Evolutionary conservation across 2,329 filamentous ascomycete species (phyloP).

Genomic region (Xylaria sp.): DNA sequence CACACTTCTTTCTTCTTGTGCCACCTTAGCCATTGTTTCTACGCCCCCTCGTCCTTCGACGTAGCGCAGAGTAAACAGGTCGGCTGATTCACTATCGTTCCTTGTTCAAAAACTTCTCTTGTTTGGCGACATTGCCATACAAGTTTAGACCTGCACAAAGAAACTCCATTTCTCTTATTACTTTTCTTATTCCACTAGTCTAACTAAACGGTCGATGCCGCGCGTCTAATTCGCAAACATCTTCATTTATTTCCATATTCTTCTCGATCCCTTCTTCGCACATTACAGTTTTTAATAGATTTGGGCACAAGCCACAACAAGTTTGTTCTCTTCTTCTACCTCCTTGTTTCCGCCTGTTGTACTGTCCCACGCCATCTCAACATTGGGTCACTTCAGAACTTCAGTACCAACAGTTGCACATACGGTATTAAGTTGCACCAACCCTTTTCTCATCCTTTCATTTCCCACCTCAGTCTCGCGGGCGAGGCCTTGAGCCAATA

Average conservation of each 20-base stretch:
- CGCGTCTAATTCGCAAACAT: slow-evolving; percentile 36
- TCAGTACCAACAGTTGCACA: slow-evolving; percentile 9
- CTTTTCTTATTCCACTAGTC: slow-evolving; percentile 37
- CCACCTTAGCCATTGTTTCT: slow-evolving; percentile 28
- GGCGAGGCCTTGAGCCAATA: slow-evolving; percentile 37
- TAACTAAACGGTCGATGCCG: slow-evolving; percentile 32
- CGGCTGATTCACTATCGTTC: slow-evolving; percentile 37
- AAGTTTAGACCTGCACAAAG: slow-evolving; percentile 39
- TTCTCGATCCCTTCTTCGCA: slow-evolving; percentile 19
- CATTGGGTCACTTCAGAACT: not conserved
- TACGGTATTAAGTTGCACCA: slow-evolving; percentile 5
- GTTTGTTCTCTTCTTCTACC: slow-evolving; percentile 13
- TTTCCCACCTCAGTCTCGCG: slow-evolving; percentile 37
- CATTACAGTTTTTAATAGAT: slow-evolving; percentile 11
- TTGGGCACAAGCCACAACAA: slow-evolving; percentile 28
- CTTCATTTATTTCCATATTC: slow-evolving; percentile 16
- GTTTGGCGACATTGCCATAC: slow-evolving; percentile 34
- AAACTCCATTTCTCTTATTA: slow-evolving; percentile 38
- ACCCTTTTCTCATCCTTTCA: slow-evolving; percentile 2
- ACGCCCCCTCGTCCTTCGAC: slow-evolving; percentile 16
- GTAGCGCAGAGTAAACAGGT: slow-evolving; percentile 12
- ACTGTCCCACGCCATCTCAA: not conserved
- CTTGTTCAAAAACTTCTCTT: slow-evolving; percentile 35
- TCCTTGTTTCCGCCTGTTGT: not conserved
- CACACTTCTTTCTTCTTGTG: slow-evolving; percentile 26